Percentiles rank a stretch among this genome's conserved stretches.
These are phyloP conservation scores for Xylaria grammica DNA, from an alignment of 495 filamentous ascomycete genomes.

Conservation along the genomic window DNA sequence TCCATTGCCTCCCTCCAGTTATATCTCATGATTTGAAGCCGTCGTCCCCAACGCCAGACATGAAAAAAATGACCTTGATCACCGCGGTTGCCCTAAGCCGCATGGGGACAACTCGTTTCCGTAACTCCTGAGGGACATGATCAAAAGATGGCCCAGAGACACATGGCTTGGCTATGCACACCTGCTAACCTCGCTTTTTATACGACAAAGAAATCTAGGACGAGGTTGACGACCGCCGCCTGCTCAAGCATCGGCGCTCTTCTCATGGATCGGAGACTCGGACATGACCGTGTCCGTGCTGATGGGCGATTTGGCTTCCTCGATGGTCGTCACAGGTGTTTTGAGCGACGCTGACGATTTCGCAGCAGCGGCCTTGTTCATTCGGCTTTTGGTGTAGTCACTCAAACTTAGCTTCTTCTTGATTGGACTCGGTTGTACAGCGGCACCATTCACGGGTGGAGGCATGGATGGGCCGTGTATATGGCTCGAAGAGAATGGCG, in stretches of 20 bases:
- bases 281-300: constrained; percentile 33
- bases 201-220: constrained; percentile 4
- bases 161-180: constrained; percentile 2
- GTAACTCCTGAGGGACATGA: constrained; percentile 18
- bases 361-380: constrained; percentile 48
- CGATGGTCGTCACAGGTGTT: constrained; percentile 40
- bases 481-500: constrained; percentile 52
- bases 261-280: constrained; percentile 42
- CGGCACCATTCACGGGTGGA: constrained; percentile 48
- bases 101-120: constrained; percentile 8
- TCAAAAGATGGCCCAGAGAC: not conserved
- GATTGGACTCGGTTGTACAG: constrained; percentile 62
- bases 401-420: constrained; percentile 78
- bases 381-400: constrained; percentile 67
- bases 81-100: constrained; percentile 1
- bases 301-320: constrained; percentile 50
- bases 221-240: not conserved
- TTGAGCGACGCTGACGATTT: constrained; percentile 41
- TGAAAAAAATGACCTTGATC: constrained; percentile 12
- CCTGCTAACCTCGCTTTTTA: not conserved
- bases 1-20: constrained; percentile 8
- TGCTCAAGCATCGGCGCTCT: constrained; percentile 29
- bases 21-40: constrained; percentile 13
- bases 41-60: constrained; percentile 18
- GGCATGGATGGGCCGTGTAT: constrained; percentile 49